phyloP scores from a whole-genome alignment of 108 stramenopile species.

The Pseudonitzschia multiseries region DNA sequence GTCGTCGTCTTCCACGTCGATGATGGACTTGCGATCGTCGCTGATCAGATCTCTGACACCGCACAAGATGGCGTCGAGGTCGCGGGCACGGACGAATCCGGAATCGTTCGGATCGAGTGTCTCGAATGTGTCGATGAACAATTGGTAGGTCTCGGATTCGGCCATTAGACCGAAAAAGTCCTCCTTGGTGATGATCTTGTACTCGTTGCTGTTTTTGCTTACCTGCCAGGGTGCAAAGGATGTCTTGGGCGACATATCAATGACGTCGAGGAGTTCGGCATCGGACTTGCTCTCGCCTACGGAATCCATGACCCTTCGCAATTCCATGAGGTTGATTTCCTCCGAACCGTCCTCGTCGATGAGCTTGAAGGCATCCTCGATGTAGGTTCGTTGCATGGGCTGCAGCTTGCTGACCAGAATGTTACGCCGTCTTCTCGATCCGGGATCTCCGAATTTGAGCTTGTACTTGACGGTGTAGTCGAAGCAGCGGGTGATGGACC shows the following conservation, averaged over 20 bases:
- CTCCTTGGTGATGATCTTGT: conserved; percentile 46
- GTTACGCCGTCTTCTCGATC: conserved; percentile 52
- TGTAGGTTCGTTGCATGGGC: conserved; percentile 60
- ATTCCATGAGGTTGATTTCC: conserved; percentile 57
- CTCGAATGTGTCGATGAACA: conserved; percentile 80
- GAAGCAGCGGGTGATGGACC: conserved; percentile 70
- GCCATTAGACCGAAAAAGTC: conserved; percentile 90
- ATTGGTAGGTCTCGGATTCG: conserved; percentile 80
- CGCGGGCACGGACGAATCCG: conserved; percentile 73
- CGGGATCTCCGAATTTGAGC: conserved; percentile 68
- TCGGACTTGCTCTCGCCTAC: conserved; percentile 49
- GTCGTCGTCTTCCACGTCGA: conserved; percentile 83
- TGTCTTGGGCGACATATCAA: conserved; percentile 30
- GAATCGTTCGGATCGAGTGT: conserved; percentile 67
- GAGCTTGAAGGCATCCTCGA: conserved; percentile 64
- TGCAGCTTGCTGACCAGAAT: conserved; percentile 67
- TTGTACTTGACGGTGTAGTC: conserved; percentile 71
- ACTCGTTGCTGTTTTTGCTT: conserved; percentile 42
- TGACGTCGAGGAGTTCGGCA: conserved; percentile 50
- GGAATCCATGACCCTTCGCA: conserved; percentile 63
- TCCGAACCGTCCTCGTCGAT: conserved; percentile 67
- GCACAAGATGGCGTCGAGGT: conserved; percentile 71
- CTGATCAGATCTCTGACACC: conserved; percentile 83
- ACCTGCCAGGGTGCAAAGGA: conserved; percentile 4
- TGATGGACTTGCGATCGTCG: conserved; percentile 82